Conservation (phyloP, 805 yeast genomes). For the Candida morakotiae region DNA sequence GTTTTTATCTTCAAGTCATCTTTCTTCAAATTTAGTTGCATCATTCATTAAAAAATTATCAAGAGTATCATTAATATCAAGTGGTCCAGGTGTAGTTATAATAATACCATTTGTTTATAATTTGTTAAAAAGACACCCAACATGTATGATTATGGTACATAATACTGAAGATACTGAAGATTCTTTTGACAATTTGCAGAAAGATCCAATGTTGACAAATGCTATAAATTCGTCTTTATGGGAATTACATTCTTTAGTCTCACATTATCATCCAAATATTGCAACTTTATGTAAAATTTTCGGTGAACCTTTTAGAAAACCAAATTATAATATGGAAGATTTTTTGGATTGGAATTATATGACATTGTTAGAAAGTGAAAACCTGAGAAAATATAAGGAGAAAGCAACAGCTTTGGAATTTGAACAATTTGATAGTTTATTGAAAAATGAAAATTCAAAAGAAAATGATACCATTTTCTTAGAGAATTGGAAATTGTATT, state of each 20-base stretch:
- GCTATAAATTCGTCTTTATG: constrained; percentile 87
- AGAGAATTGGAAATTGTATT: constrained; percentile 1
- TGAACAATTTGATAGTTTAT: constrained; percentile 46
- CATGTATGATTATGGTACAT: constrained; percentile 88
- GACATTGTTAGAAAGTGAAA: constrained; percentile 59
- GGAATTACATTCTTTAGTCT: constrained; percentile 78
- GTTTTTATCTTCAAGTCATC: constrained; percentile 81
- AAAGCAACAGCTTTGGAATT: constrained; percentile 71
- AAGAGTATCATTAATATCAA: constrained; percentile 67
- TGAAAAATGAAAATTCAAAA: constrained; percentile 16
- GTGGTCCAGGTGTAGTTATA: constrained; percentile 86
- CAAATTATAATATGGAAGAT: constrained; percentile 86
- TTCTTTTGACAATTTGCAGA: constrained; percentile 60
- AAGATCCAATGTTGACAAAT: constrained; percentile 71
- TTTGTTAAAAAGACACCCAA: constrained; percentile 84
- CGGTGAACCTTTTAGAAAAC: constrained; percentile 85
- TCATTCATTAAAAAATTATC: constrained; percentile 84
- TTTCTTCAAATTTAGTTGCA: constrained; percentile 79
- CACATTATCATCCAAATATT: constrained; percentile 93
- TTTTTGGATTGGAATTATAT: constrained; percentile 88
- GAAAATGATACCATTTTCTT: constrained; percentile 10
- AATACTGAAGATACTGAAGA: constrained; percentile 43
- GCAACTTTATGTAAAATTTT: constrained; percentile 87
- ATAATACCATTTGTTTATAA: constrained; percentile 90
- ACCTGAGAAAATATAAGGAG: constrained; percentile 59